phyloP scores from a whole-genome alignment of 1,139 yeast genomes.

The Blastobotrys petasosporus region DNA sequence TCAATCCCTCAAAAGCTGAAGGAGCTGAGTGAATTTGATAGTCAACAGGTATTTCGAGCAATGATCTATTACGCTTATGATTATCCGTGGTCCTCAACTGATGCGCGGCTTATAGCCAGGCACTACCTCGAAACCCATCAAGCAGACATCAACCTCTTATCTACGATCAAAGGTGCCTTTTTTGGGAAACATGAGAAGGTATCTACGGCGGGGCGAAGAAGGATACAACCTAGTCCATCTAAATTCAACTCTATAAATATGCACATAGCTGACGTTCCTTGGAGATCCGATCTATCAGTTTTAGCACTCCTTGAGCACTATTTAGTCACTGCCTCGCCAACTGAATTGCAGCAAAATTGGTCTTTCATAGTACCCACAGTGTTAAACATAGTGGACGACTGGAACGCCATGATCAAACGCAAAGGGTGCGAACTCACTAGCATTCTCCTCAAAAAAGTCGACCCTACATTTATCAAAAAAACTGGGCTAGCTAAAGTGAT shows the following conservation, averaged over 20 bases:
- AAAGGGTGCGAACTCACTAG: constrained; percentile 40
- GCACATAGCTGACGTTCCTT: constrained; percentile 19
- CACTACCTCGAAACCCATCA: too few relatives aligned
- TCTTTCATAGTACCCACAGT: constrained; percentile 44
- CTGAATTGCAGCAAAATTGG: constrained; percentile 36
- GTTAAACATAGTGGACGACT: constrained; percentile 48
- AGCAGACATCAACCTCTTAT: not conserved
- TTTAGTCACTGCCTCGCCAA: constrained; percentile 22
- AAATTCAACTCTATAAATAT: constrained; percentile 7
- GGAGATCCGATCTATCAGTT: constrained; percentile 33
- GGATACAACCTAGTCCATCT: constrained; percentile 7
- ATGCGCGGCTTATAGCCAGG: too few relatives aligned
- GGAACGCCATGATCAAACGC: constrained; percentile 41
- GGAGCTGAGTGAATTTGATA: too few relatives aligned
- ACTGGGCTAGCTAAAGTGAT: constrained; percentile 45
- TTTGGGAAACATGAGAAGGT: constrained; percentile 2
- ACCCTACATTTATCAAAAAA: constrained; percentile 26
- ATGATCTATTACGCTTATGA: constrained; percentile 10
- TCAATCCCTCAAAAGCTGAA: not conserved
- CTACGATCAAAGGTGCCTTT: not conserved
- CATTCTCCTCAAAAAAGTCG: constrained; percentile 26
- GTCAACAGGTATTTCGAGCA: not conserved
- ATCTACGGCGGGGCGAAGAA: constrained; percentile 19
- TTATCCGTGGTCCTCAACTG: constrained; percentile 7
- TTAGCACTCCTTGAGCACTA: constrained; percentile 33